Base-by-base conservation (phyloP, 2,329 filamentous ascomycete genomes). In the Fusarium setosum region DNA sequence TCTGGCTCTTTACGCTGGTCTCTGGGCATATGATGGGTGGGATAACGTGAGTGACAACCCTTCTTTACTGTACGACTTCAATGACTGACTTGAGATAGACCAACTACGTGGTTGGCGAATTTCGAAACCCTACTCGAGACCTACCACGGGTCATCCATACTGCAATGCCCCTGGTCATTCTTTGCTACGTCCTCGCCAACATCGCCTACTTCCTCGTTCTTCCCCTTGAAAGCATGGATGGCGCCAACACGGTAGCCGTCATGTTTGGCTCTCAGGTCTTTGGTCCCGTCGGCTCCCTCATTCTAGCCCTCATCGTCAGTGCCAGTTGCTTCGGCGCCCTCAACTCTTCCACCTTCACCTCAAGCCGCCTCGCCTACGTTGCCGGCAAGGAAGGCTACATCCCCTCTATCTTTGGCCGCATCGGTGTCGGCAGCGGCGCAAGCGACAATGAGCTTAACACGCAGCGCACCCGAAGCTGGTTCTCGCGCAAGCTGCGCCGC, bases 1-100 rank as follows among this genome's bases (percentile, higher is more conserved):
- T 4, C 91, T 99, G 44, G 96, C 96, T 0, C 80, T 99, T 44
- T 99, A 99, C 76, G 95, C 94, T 15, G 96, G 96, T 9, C 84
- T 99, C 6, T 99, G 96, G 96, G 96, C 96, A 1, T 99, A 96
- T 79, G 96, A 99, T 75, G 96, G 96, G 26, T 99, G 96, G 96
- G 96, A 99, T 76, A 99, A 99, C 77, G 93, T 96, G 81, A 81
- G 91, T 83, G 40, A 23, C 21, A 7, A 24, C 9, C 3, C n/a
- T 4, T 13, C n/a, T 18, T 5, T 24, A 20, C 11, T 4, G 10
- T 7, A 31, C 12, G 7, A 42, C 17, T 20, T 15, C 34, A 29
- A 26, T 13, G 10, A 29, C 61, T 66, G 24, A 73, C 37, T 51
- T 40, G 8, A 72, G 79, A 9, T 65, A 96, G 93, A 97, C 95